Conservation (phyloP, 148 eudicot genomes). For the Persicaria maculosa region DNA sequence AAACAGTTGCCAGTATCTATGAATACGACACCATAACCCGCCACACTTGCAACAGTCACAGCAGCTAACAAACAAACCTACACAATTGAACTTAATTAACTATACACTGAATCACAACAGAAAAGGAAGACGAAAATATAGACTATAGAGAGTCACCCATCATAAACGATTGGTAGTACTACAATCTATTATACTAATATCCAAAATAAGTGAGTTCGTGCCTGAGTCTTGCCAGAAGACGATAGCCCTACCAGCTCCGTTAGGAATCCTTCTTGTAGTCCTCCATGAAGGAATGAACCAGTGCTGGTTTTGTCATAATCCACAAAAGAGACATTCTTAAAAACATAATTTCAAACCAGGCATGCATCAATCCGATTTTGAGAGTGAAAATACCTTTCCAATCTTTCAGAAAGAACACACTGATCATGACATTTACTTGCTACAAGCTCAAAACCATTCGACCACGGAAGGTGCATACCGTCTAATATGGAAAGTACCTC, state of each 20-base stretch:
- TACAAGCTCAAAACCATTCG: constrained; percentile 63
- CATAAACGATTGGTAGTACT: not conserved
- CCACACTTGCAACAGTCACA: constrained; percentile 43
- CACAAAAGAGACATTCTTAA: constrained; percentile 9
- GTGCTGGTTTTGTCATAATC: constrained; percentile 27
- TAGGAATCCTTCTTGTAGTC: constrained; percentile 51
- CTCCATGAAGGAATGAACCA: constrained; percentile 51
- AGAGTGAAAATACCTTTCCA: constrained; percentile 39
- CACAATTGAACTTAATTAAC: constrained; percentile 5
- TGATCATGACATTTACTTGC: constrained; percentile 50
- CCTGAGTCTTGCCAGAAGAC: constrained; percentile 95
- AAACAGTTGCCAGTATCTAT: constrained; percentile 86
- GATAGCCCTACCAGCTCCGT: constrained; percentile 90
- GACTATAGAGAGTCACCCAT: not conserved
- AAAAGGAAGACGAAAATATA: not conserved
- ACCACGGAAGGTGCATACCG: constrained; percentile 55
- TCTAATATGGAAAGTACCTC: constrained; percentile 51
- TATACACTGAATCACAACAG: not conserved
- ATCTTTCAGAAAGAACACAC: constrained; percentile 34
- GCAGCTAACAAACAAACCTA: constrained; percentile 81
- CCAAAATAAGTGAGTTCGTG: constrained; percentile 15
- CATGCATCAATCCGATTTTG: constrained; percentile 4
- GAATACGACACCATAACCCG: constrained; percentile 42
- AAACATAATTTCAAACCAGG: not conserved
- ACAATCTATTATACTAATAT: not conserved